Base-by-base conservation (phyloP, 139 green algal genomes). In the Nannochloris sp. region DNA sequence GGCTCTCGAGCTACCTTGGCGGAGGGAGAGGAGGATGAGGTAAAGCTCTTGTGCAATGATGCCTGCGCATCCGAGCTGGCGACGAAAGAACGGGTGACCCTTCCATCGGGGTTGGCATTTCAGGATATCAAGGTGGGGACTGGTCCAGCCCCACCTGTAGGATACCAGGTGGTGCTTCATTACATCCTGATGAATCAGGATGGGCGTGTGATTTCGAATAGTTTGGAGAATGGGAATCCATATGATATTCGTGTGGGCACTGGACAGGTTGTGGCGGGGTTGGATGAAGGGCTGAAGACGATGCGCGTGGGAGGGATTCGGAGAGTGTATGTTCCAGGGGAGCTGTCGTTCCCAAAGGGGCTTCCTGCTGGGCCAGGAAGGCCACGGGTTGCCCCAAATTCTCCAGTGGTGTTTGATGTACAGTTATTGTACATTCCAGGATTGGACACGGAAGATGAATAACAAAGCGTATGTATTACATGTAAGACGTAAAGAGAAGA, bases 291-390 rank as follows among this genome's bases (percentile, higher is more conserved):
- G 10, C 59, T 98, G 56, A 62, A 73, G 23, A 80, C 64, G 20
- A 98, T 98, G 92, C 81, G 85, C 46, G 57, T 80, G 1, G 91
- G 91, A 4, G 88, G 89, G 44, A 29, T 95, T 12, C 66, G 92
- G 11, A 79, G 92, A 4, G 65, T 98, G 17, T 97, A 96, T 71
- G 91, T 98, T 53, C 92, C 92, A 5, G 92, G 89, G n/a, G 60
- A 78, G 10, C 70, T 97, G 10, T 81, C 89, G 5, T 97, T 97
- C 77, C 91, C 90, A 28, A 95, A 96, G 68, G 82, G 83, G 5
- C 78, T 97, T 37, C 82, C 82, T 37, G 78, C 85, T 6, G 61
- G 61, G n/a, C 25, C 58, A 44, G 63, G 69, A 61, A 79, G 87
- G 55, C 91, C 90, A 3, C 68, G 82, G 14, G 84, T 97, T 29